phyloP scores from a whole-genome alignment of 1,284 basidiomycete genomes.

The Xerocomus nothofagi region DNA sequence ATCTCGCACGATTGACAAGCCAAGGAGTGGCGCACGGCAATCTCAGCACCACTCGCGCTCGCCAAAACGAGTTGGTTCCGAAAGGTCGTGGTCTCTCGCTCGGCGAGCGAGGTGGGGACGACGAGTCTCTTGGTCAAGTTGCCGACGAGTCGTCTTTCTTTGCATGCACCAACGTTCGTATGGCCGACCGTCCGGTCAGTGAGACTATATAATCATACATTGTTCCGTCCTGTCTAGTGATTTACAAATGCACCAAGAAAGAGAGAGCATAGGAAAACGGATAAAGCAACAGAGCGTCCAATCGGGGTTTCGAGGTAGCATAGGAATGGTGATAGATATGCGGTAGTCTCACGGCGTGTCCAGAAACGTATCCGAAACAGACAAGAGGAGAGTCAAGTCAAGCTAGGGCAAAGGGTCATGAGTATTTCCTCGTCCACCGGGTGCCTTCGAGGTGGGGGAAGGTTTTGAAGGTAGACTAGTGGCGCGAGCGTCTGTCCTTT shows the following conservation, averaged over 20 bases:
- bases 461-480: conserved; percentile 51
- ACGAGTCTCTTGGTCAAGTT: too few species aligned
- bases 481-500: conserved; percentile 47
- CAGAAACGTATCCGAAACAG: conserved; percentile 1
- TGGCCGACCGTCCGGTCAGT: too few species aligned
- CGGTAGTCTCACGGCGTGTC: background rate
- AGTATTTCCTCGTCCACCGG: conserved; percentile 61
- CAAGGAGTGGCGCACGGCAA: background rate
- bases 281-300: conserved; percentile 10
- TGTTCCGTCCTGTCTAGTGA: conserved; percentile 24
- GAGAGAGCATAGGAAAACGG: conserved; percentile 6
- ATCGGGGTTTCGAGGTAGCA: conserved; percentile 7
- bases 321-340: conserved; percentile 11
- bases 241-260: conserved; percentile 34
- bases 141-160: too few species aligned
- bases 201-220: conserved; percentile 23
- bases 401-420: conserved; percentile 46
- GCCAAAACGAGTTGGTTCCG: background rate
- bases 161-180: too few species aligned
- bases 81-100: too few species aligned
- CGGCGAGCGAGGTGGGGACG: background rate
- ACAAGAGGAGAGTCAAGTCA: conserved; percentile 23
- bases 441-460: conserved; percentile 49
- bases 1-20: conserved; percentile 6
- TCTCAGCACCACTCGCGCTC: too few species aligned